phyloP scores from a whole-genome alignment of 805 yeast species.

The Suhomyces sp. region DNA sequence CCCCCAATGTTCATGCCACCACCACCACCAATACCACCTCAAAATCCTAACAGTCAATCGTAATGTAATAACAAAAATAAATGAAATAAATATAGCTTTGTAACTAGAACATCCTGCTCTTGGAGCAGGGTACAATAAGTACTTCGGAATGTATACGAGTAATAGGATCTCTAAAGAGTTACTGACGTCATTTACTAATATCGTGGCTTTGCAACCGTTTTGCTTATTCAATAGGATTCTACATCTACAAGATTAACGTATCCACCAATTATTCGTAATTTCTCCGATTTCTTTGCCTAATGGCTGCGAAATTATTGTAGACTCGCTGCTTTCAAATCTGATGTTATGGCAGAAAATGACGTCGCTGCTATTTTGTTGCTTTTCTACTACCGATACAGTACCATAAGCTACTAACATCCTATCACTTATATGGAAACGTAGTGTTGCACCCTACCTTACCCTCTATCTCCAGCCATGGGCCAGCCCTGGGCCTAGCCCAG shows the following conservation, averaged over 20 bases:
- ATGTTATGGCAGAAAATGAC: too few relatives aligned
- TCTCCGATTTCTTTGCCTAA: neutral
- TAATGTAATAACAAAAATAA: neutral
- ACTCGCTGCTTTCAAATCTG: neutral
- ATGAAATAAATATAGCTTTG: neutral
- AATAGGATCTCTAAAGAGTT: too few relatives aligned
- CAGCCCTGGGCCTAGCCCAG: neutral
- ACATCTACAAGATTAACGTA: too few relatives aligned
- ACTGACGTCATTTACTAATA: neutral
- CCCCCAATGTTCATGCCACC: conserved; percentile 21
- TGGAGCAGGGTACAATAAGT: neutral
- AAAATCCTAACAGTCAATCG: neutral
- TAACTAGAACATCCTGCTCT: neutral
- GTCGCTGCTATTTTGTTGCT: neutral
- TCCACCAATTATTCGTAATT: neutral
- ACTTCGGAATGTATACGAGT: neutral
- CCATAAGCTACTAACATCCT: neutral
- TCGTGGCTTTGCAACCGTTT: neutral
- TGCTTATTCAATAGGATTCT: too few relatives aligned
- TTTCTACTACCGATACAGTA: neutral
- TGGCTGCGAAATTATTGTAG: neutral
- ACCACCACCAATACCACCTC: conserved; percentile 7
- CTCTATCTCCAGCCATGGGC: neutral
- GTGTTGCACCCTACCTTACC: neutral
- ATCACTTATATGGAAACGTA: too few relatives aligned